Conservation (phyloP, 108 stramenopile species). For the Conticribra guillardii region DNA sequence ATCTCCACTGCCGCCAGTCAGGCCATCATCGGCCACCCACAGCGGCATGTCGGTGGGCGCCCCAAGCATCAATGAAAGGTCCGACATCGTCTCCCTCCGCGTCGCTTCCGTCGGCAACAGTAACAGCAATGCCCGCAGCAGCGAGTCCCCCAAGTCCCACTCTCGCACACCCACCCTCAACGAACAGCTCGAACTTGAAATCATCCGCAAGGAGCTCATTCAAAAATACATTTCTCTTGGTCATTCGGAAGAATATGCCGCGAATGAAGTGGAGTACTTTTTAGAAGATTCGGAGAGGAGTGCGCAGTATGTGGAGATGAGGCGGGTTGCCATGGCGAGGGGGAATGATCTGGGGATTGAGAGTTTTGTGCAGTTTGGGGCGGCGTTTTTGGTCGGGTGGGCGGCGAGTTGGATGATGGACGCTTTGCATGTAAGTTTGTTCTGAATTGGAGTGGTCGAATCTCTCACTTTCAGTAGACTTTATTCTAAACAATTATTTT, state of each 20-base stretch:
- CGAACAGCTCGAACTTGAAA: constrained; percentile 43
- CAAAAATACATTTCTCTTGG: constrained; percentile 47
- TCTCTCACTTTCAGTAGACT: background rate
- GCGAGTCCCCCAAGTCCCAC: constrained; percentile 18
- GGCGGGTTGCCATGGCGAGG: constrained; percentile 48
- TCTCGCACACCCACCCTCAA: constrained; percentile 29
- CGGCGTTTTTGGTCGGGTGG: constrained; percentile 42
- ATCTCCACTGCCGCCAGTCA: too few relatives aligned
- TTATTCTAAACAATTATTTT: background rate
- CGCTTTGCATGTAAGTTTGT: constrained; percentile 14
- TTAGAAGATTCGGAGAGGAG: constrained; percentile 48
- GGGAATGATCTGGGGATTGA: constrained; percentile 51
- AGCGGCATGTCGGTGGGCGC: too few relatives aligned
- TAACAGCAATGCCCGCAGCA: too few relatives aligned
- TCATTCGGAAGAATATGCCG: constrained; percentile 46
- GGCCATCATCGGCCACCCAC: too few relatives aligned
- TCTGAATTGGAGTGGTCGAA: constrained; percentile 16
- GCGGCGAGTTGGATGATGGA: constrained; percentile 29
- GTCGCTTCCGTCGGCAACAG: constrained; percentile 40
- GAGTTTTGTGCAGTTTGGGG: constrained; percentile 40
- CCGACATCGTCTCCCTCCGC: constrained; percentile 4
- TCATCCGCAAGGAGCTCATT: constrained; percentile 42
- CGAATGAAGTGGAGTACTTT: constrained; percentile 44
- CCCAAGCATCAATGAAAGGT: background rate
- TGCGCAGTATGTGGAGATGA: constrained; percentile 50